Conservation (phyloP, 768 basidiomycete genomes). For the Amanita muscaria region DNA sequence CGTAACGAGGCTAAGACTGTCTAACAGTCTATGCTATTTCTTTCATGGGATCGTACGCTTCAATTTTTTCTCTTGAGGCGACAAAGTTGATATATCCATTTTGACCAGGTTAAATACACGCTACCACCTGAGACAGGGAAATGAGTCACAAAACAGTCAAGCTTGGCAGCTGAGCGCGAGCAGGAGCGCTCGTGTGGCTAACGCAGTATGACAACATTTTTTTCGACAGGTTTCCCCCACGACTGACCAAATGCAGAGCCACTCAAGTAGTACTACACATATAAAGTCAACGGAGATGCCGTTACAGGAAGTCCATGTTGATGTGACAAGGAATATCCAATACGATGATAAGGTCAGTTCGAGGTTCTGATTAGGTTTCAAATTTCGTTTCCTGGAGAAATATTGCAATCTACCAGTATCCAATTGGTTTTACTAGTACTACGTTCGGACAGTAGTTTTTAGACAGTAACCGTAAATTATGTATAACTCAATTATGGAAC, state of each 20-base stretch:
- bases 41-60: slow-evolving; percentile 27
- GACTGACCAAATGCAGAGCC: not conserved
- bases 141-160: not conserved
- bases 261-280: not conserved
- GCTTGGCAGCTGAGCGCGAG: too few species aligned
- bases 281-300: slow-evolving; percentile 5
- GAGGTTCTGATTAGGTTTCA: too few species aligned
- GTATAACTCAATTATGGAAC: too few species aligned
- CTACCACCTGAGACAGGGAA: slow-evolving; percentile 12
- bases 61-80: not conserved
- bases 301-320: slow-evolving; percentile 13
- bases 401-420: too few species aligned
- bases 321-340: slow-evolving; percentile 15
- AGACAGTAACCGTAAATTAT: too few species aligned
- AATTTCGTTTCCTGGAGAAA: too few species aligned
- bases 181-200: too few species aligned
- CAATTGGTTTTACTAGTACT: too few species aligned
- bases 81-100: not conserved
- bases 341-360: slow-evolving; percentile 7
- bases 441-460: too few species aligned
- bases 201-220: too few species aligned
- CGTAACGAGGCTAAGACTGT: not conserved
- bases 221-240: too few species aligned
- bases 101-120: slow-evolving; percentile 16
- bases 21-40: slow-evolving; percentile 39